A percentile compares a stretch with the other conserved stretches of the same genome.
Conservation (phyloP, 2,329 filamentous ascomycete species). For the Hysterium pulicare region DNA sequence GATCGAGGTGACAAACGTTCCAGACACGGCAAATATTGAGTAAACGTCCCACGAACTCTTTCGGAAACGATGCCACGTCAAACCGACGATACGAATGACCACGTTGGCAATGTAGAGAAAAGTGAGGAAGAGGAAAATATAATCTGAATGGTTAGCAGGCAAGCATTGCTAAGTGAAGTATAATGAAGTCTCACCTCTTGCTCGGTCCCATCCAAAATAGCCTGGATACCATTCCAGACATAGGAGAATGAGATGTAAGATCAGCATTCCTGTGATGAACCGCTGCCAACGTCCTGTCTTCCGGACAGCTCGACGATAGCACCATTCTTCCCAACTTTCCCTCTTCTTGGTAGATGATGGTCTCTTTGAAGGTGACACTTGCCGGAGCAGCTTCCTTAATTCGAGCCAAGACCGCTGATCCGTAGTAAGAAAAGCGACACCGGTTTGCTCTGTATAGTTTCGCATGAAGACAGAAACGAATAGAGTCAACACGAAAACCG, state of each 20-base stretch:
- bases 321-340: conserved; percentile 82
- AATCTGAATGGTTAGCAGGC: conserved; percentile 47
- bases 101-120: conserved; percentile 81
- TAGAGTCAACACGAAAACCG: conserved; percentile 92
- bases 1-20: conserved; percentile 78
- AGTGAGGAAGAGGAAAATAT: conserved; percentile 76
- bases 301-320: conserved; percentile 87
- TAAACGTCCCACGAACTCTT: conserved; percentile 95
- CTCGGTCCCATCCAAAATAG: conserved; percentile 64
- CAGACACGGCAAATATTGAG: conserved; percentile 73
- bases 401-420: conserved; percentile 98
- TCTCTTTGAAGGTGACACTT: conserved; percentile 91
- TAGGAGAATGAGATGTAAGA: conserved; percentile 78
- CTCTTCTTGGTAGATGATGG: conserved; percentile 73
- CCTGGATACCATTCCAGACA: conserved; percentile 83
- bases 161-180: neutral
- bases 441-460: conserved; percentile 98
- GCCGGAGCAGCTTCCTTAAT: conserved; percentile 81
- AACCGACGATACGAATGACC: conserved; percentile 75
- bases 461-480: conserved; percentile 99
- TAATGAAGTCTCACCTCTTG: conserved; percentile 50
- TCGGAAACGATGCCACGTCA: conserved; percentile 88
- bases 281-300: conserved; percentile 92
- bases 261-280: conserved; percentile 72
- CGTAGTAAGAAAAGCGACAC: conserved; percentile 90